Conservation (phyloP, 2,329 filamentous ascomycete species). For the Alternaria postmessia region DNA sequence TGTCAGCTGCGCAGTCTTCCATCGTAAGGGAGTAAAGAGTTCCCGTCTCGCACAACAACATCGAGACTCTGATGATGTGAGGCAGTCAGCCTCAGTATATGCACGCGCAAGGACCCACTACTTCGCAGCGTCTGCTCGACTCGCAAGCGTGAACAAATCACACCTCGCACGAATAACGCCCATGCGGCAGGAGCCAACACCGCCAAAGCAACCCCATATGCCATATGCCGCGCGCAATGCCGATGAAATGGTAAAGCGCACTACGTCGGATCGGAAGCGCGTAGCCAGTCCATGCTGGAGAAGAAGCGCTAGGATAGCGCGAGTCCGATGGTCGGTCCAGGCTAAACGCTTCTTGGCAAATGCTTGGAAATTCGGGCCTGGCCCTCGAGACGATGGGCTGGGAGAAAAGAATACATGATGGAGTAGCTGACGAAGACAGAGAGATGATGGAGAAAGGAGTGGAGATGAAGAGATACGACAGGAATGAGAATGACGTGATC, state of each 20-base stretch:
- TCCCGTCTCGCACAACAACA: slow-evolving; percentile 9
- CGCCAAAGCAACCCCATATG: slow-evolving; percentile 60
- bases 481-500: neutral
- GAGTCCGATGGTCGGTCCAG: slow-evolving; percentile 54
- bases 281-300: slow-evolving; percentile 28
- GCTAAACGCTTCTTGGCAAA: slow-evolving; percentile 58
- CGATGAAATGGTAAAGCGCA: slow-evolving; percentile 48
- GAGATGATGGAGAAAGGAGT: neutral
- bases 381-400: slow-evolving; percentile 36
- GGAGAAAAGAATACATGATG: neutral
- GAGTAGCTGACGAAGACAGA: neutral
- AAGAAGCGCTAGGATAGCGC: slow-evolving; percentile 48
- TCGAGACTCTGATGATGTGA: neutral
- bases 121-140: slow-evolving; percentile 6
- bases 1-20: slow-evolving; percentile 55
- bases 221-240: slow-evolving; percentile 64
- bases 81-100: neutral
- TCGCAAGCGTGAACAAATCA: slow-evolving; percentile 63
- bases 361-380: slow-evolving; percentile 53
- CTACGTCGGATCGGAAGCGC: slow-evolving; percentile 21
- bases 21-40: slow-evolving; percentile 50
- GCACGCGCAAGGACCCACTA: neutral
- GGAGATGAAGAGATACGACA: neutral
- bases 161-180: slow-evolving; percentile 62
- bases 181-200: slow-evolving; percentile 62